Evolutionary conservation across 2,329 filamentous ascomycete genomes (phyloP), one percentile per base, ranked within the genome.

Genomic region (Fusarium ramigenum): DNA sequence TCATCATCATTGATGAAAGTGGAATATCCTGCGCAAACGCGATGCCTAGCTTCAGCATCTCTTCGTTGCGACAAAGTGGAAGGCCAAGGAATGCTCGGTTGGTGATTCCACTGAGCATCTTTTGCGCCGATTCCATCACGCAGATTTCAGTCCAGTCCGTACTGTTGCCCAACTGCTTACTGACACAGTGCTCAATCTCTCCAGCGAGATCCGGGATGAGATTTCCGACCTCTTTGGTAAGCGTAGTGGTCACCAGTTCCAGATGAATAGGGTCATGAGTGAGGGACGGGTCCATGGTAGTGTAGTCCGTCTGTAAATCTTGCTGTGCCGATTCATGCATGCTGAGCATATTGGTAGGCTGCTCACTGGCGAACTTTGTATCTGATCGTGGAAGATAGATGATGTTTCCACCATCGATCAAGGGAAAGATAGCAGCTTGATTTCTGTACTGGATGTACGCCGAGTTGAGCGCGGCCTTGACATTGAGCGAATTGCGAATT

Each of bases 361-460:
- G 64, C 40, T 67, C 64, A 15, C 64, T 67, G 1, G 53, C 64
- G 3, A 67, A 67, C 10, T 67, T 67, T 1, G 53, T 67, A 15
- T 67, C 63, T 7, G 64, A 61, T 9, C 63, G 46, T 2, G 64
- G 64, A 21, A 67, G 21, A 3, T 52, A 61, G 12, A 61, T 15
- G 0, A 53, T 9, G 40, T 60, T 67, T 4, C 53, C 62, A n/a
- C 37, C 46, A 3, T 67, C 63, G 3, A 67, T 39, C 11, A 67
- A 10, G 2, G 64, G 64, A 1, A 67, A 18, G 1, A 67, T 60
- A 3, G 34, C 32, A 0, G 64, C 63, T 14, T 67, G 44, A 1
- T 67, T 39, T 5, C 37, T 60, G 4, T 67, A 66, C 21, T 67
- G 52, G 9, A n/a, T 23, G 1, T 60, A 67, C 7, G 64, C 19